A percentile compares a stretch with the other conserved stretches of the same genome.
Conservation (phyloP, 2,329 filamentous ascomycete genomes). For the Saccharata proteae region DNA sequence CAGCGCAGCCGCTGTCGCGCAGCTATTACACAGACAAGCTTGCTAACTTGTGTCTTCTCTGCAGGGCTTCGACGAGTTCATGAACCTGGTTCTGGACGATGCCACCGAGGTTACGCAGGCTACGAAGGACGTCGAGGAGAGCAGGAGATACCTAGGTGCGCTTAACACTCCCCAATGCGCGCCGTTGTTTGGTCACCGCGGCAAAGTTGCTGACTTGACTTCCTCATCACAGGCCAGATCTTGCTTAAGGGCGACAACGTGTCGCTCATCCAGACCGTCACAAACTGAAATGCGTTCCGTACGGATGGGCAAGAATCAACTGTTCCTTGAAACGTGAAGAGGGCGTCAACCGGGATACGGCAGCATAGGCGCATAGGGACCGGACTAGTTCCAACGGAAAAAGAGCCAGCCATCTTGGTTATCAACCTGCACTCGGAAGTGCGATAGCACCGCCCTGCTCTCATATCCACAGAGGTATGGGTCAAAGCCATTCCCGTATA, state of each 20-base stretch:
- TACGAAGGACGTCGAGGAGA: conserved; percentile 68
- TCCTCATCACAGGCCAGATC: conserved; percentile 68
- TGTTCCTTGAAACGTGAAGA: too few species aligned
- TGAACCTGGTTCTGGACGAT: conserved; percentile 96
- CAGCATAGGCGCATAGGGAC: too few species aligned
- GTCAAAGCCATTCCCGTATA: too few species aligned
- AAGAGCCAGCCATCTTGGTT: too few species aligned
- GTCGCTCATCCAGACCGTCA: conserved; percentile 53
- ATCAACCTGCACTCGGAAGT: too few species aligned
- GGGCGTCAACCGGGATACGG: too few species aligned
- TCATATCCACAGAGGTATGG: too few species aligned
- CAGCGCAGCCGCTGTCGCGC: conserved; percentile 1
- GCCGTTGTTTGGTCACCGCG: neutral
- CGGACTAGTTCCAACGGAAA: too few species aligned
- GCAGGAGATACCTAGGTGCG: conserved; percentile 66
- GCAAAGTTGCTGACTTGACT: conserved; percentile 15
- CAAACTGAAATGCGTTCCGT: conserved; percentile 1
- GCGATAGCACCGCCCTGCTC: too few species aligned
- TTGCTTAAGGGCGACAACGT: conserved; percentile 83
- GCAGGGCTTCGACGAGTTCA: conserved; percentile 97
- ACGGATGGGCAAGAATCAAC: too few species aligned
- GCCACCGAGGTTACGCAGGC: conserved; percentile 82
- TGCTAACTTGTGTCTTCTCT: too few species aligned
- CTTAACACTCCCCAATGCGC: too few species aligned
- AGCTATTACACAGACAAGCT: conserved; percentile 10